Evolutionary conservation across 805 yeast species (phyloP), one percentile per base, ranked within the genome.

Genomic region (Maudiozyma serrabonitensis): DNA sequence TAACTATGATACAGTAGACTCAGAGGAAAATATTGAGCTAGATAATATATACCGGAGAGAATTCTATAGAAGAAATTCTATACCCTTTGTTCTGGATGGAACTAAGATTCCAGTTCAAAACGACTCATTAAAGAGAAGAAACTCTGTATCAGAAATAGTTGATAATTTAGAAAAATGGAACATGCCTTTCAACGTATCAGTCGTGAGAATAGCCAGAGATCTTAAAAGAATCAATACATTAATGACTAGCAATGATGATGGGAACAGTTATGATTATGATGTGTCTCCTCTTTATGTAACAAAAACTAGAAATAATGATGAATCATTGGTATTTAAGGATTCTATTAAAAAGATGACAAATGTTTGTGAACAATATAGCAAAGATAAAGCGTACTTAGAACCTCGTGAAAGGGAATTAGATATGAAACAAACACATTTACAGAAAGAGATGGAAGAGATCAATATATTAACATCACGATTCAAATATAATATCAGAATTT

Each of bases 401-500:
- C 13, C 18, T 6, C 34, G 32, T 23, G 12, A 41, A 23, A 25
- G 23, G 5, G 37, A 41, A 16, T 9, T 47, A 2, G 42, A 35
- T 9, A 28, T 15, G 6, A 43, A 28, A 32, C 46, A 47, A 19
- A 16, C 18, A 7, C 16, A 19, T 15, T 37, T 47, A 13, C 63
- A 69, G 7, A 60, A 66, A 28, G 76, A 74, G 51, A 60, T 75
- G 47, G 61, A 66, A 25, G 84, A 81, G 51, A 67, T 81, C 16
- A 77, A 75, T 46, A 75, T 81, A 8, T 66, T 79, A 46, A 75
- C 78, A 34, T 81, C 86, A 2, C 70, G 82, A 52, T 62, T 85
- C 46, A 78, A 79, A 55, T 85, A 85, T 61, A 91, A 85, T 59
- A 68, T 81, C 43, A 66, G 84, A 19, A 68, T 81, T 41, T 63